Base-by-base conservation (phyloP, 169 alveolate genomes). In the Eimeria necatrix region DNA sequence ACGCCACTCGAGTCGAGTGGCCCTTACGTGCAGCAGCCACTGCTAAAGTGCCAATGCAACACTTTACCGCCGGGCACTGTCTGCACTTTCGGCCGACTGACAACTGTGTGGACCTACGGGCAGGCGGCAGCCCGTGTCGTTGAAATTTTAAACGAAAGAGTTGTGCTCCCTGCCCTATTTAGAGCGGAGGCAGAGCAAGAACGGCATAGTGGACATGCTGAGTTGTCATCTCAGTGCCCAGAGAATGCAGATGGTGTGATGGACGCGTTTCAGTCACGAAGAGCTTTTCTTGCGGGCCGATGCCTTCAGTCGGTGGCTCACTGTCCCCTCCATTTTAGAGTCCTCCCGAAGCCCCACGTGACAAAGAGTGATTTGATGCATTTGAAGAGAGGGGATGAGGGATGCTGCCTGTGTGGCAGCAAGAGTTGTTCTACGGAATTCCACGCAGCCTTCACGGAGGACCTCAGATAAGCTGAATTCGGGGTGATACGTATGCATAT, bases 41-140 rank as follows among this genome's bases (percentile, higher is more conserved):
- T 12, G 46, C 20, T 46, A 0, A 78, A 5, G 41, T 80, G 89
- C 20, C 89, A 80, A 48, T 80, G 89, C 70, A 52, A 52, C 46
- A 9, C n/a, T 6, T 9, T 80, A 49, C 70, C 89, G 14, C 24
- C 46, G 22, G 89, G 71, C n/a, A 12, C 70, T 10, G 5, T 41
- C 51, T 80, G 89, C 89, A 80, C 89, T 9, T 80, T 80, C 26
- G 89, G 89, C 22, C 70, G 89, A 22, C 53, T 80, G 89, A 80
- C 22, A 49, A 80, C 89, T 52, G 51, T 80, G 26, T 51, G 89
- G 89, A 49, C 70, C 71, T n/a, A 80, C 53, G 89, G 89, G 49
- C n/a, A 49, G 64, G 70, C 89, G n/a, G 71, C 89, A n/a, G 89
- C 89, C 20, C 89, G 89, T 4, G 89, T 80, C 14, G 89, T 80